Evolutionary conservation across 2,329 filamentous ascomycete species (phyloP), one percentile per base, ranked within the genome.

Genomic region (Neofusicoccum laricinum): DNA sequence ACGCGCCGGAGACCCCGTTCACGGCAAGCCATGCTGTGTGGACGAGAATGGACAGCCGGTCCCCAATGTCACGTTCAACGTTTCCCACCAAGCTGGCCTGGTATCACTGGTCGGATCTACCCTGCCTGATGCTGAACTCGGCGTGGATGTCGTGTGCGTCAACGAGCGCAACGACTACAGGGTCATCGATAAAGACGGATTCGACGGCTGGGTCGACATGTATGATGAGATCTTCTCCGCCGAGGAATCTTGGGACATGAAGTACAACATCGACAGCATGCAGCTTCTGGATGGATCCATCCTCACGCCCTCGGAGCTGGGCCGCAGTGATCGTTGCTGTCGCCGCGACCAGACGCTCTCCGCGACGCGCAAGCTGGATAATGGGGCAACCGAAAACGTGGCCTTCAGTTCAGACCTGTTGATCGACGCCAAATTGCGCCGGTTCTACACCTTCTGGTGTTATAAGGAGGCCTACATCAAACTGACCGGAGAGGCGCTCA

Each of bases 381-480:
- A 69, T 50, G 78, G 77, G 3, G 72, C 76, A 36, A 69, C 73
- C 8, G 68, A 71, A 68, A 12, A 21, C n/a, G 32, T 64, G 14
- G 70, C 55, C 1, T 78, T 84, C 66, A 74, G 72, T 40, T 80
- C 77, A 2, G 78, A 82, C 41, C 63, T 80, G 0, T 66, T 86
- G n/a, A 78, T 85, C 17, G 88, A 90, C 66, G 82, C 79, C 21
- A 88, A 88, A 71, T 79, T 93, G 32, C 82, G 89, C 4, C 82
- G 85, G 61, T 94, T 94, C 73, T 94, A 93, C 73, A 85, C 89
- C 0, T 85, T 90, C 65, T 94, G 90, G 88, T 91, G 89, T 74
- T 83, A 92, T 74, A 88, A 91, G 69, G 91, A 94, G 78, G 88
- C 90, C 0, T 93, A 91, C 73, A 88, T 93, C 76, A 94, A 93